Base-by-base conservation (phyloP, 768 basidiomycete genomes). In the Boletus rex-veris region DNA sequence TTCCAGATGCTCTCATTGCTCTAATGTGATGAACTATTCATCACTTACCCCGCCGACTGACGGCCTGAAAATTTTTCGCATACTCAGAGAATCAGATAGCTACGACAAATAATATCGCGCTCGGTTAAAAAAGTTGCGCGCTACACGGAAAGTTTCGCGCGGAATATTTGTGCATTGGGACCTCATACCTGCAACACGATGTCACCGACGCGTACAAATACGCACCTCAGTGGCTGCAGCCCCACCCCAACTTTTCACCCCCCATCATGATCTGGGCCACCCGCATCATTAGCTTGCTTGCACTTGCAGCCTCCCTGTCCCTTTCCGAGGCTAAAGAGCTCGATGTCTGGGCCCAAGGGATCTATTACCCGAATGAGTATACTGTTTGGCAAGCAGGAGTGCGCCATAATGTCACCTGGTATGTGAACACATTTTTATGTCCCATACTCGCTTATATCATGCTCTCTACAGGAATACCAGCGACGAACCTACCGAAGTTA, bases 391-490 rank as follows among this genome's bases (percentile, higher is more conserved):
- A 3, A 0, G 1, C 1, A 3, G 40, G 40, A 26, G 11, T 26
- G 10, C 1, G 1, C 3, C 16, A 35, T 4, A 1, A 42, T 35
- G 60, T 73, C 38, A 63, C 50, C 33, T 74, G 71, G 73, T 71
- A 54, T 43, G 70, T 61, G 7, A 4, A 26, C 15, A 9, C 18
- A 4, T 42, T 37, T 26, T 21, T 9, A 26, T 38, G 30, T n/a
- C 9, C 15, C 4, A 16, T 48, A n/a, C 28, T 28, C 28, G 45
- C 37, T 38, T 45, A 40, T 46, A 15, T 47, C 18, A 15, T 18
- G 21, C 40, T 26, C 45, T 50, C 18, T 3, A 10, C 49, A 75
- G 75, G 75, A 60, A 75, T 52, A 60, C 46, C 33, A 58, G 58
- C 3, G 45, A 54, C 43, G 45, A 63, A 10, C 72, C 73, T 11